Evolutionary conservation across 2,329 filamentous ascomycete species (phyloP), one percentile per base, ranked within the genome.

Genomic region (Aspergillus viridinutans): DNA sequence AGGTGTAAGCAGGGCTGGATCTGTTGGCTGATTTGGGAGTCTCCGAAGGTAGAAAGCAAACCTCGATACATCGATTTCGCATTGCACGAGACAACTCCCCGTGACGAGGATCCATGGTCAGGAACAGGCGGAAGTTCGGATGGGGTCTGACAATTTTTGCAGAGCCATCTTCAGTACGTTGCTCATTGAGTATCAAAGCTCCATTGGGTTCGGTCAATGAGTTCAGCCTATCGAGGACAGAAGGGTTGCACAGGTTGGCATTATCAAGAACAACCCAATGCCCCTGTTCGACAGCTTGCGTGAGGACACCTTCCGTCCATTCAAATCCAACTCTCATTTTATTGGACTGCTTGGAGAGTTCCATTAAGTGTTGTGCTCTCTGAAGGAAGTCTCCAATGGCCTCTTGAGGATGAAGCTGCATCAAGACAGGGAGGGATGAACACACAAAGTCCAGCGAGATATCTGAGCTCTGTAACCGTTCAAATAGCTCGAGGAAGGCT

Each of bases 241-340:
- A 96, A 25, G 93, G 89, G 67, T 89, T 97, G 77, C 95, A 99
- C 56, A 99, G 83, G 68, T 99, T 99, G 58, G 95, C 94, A 73
- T 99, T 97, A 74, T 99, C 94, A 23, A 99, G 85, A 10, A 99
- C 87, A 20, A 99, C 81, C 94, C 94, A 99, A 59, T 92, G 84
- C 14, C 94, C 94, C 64, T 88, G 81, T 68, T 95, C 83, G 10
- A 97, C 80, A 45, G 94, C 93, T 65, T 92, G 88, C 50, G 97
- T 88, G 47, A 99, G 86, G 50, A 95, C 85, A 56, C 95, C 94
- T 70, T 99, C 93, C 1, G 96, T 85, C 94, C 94, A 99, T 72
- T 96, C 91, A 69, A 99, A 99, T 2, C 89, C 87, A 23, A 92
- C 90, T 60, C 68, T 72, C 67, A 73, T 71, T 45, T 88, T 87